phyloP scores from a whole-genome alignment of 805 yeast genomes.

The Vanderwaltozyma yarrowii region DNA sequence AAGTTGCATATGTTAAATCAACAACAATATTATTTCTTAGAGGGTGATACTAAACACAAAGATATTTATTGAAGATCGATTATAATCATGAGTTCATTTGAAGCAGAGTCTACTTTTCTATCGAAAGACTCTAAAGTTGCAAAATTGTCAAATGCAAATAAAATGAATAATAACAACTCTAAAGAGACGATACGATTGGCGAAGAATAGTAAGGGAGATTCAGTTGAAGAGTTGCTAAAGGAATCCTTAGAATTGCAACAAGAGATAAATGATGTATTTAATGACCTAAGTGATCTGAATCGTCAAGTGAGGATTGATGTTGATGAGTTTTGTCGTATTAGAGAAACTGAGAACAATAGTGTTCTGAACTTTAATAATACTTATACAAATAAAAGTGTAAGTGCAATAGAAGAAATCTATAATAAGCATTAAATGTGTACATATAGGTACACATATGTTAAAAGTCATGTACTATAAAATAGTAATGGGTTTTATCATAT shows the following conservation, averaged over 20 bases:
- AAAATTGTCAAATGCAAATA: not conserved
- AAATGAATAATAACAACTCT: not conserved
- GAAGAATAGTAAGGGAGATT: not conserved
- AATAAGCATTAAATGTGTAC: not conserved
- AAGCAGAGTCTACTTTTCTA: not conserved
- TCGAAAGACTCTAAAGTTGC: not conserved
- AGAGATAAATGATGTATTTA: conserved; percentile 17
- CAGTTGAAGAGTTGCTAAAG: conserved; percentile 1
- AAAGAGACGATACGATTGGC: too few species aligned
- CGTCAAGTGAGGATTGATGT: conserved; percentile 20
- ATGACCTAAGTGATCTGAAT: conserved; percentile 13
- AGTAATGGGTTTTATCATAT: too few species aligned
- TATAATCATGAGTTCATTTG: not conserved
- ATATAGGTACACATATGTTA: too few species aligned
- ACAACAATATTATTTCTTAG: too few species aligned
- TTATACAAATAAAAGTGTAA: not conserved
- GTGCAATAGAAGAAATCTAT: not conserved
- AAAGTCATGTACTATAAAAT: too few species aligned
- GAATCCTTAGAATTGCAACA: conserved; percentile 15
- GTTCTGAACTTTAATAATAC: not conserved
- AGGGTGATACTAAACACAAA: too few species aligned
- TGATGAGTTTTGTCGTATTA: conserved; percentile 19
- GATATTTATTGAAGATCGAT: too few species aligned
- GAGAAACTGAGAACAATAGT: not conserved
- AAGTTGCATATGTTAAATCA: too few species aligned